Base-by-base conservation (phyloP, 2,329 filamentous ascomycete species). In the Microcyclosporella mali region DNA sequence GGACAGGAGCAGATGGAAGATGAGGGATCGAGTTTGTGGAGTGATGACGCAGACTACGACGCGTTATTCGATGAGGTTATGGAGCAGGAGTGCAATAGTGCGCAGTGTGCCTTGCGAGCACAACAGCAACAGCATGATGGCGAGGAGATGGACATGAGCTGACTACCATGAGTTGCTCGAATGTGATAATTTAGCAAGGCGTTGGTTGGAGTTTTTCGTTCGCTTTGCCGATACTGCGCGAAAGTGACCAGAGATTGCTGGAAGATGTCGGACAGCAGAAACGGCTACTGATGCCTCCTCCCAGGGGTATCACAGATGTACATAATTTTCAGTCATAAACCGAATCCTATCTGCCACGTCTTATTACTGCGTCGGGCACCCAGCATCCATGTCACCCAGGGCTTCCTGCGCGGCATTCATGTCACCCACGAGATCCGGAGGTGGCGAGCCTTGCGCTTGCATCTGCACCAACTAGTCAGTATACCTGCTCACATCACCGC, bases 381-480 rank as follows among this genome's bases (percentile, higher is more conserved):
- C 77, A 25, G 71, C 66, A 37, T 81, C 74, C 40, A 78, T 65
- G 48, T 75, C 75, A 29, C 69, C 67, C 6, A 75, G 63, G 25
- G 72, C 71, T 51, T 90, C 86, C 60, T 90, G 86, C 14, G 85
- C 84, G 37, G 85, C 84, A 42, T 82, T 81, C 78, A 94, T 84
- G 61, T 95, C 88, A 43, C 89, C 90, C 12, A 98, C 85, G 14
- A 98, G 71, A 64, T 97, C 92, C 29, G 86, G 76, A 1, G 92
- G 92, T 33, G 92, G 92, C 15, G 86, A 88, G 8, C 92, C 92
- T 48, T 85, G 84, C 39, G 83, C 83, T 89, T 98, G 92, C 92
- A 98, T 98, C 90, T 28, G 19, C 8, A 9, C 21, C 21, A 25
- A 25, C 21, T 29, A 25, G 25, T 43, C 37, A 61, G 43, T 38